Percentiles rank a stretch among this genome's conserved stretches.
These are phyloP conservation scores for Flaveria bidentis DNA, from an alignment of 129 eudicot species.

Conservation along the genomic window DNA sequence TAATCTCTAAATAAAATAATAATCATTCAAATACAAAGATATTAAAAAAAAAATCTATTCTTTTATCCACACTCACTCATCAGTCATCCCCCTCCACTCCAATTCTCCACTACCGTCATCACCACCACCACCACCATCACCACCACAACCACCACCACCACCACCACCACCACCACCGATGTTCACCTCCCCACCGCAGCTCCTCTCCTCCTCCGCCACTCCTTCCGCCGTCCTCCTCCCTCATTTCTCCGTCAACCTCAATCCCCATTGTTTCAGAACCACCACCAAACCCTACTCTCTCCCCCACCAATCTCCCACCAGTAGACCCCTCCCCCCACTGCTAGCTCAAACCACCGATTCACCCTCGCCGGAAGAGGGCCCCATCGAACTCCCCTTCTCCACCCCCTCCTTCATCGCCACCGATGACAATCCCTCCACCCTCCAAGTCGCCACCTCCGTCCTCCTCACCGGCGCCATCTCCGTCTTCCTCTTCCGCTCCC, in stretches of 20 bases:
- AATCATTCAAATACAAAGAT: no score
- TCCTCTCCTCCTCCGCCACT: slow-evolving; percentile 17
- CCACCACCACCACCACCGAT: slow-evolving; percentile 27
- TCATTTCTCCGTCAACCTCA: slow-evolving; percentile 30
- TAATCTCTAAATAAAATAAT: no score
- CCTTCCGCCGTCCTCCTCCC: slow-evolving; percentile 33
- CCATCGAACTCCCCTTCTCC: slow-evolving; percentile 67
- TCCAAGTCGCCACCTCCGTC: slow-evolving; percentile 81
- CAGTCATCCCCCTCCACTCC: no score
- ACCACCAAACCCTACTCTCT: slow-evolving; percentile 21
- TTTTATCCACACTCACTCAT: no score
- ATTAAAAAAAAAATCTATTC: no score
- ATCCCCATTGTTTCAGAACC: slow-evolving; percentile 34
- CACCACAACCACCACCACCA: slow-evolving; percentile 7
- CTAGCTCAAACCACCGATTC: slow-evolving; percentile 53
- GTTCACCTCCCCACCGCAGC: slow-evolving; percentile 36
- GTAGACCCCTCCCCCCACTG: slow-evolving; percentile 28
- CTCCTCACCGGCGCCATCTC: slow-evolving; percentile 96
- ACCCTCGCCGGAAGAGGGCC: slow-evolving; percentile 57
- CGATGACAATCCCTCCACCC: slow-evolving; percentile 65
- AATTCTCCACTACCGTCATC: no score
- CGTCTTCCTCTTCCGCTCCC: slow-evolving; percentile 84
- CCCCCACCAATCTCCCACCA: slow-evolving; percentile 27
- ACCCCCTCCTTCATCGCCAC: slow-evolving; percentile 59
- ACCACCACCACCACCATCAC: background rate